Conservation (phyloP, 306 rosid species). For the Alnus glutinosa region DNA sequence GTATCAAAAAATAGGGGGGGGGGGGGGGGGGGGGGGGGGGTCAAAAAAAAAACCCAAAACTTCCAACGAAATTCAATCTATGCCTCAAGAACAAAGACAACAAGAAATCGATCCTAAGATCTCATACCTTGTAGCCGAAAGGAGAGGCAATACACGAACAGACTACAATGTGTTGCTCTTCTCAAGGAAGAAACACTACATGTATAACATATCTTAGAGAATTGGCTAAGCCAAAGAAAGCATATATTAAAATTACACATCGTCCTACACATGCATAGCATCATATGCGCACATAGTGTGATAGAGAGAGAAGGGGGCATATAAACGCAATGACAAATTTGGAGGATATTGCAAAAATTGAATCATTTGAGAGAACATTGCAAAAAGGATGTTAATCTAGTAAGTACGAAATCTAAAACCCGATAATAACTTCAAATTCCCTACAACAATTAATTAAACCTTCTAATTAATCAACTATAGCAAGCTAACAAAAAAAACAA, state of each 20-base stretch:
- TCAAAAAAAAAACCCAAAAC: neutral
- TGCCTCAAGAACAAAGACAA: slow-evolving; percentile 12
- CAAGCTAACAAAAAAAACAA: neutral
- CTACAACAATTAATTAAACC: too few relatives aligned
- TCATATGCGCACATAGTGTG: too few relatives aligned
- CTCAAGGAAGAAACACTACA: neutral
- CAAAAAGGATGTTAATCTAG: too few relatives aligned
- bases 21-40: neutral
- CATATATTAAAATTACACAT: too few relatives aligned
- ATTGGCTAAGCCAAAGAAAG: neutral
- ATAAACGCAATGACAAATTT: too few relatives aligned
- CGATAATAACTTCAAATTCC: too few relatives aligned
- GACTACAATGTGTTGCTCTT: too few relatives aligned
- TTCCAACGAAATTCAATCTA: neutral
- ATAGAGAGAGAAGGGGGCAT: too few relatives aligned
- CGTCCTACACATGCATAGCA: too few relatives aligned
- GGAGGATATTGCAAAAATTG: too few relatives aligned
- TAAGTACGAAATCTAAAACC: too few relatives aligned
- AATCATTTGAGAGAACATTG: too few relatives aligned
- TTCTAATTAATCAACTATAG: neutral
- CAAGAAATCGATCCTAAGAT: slow-evolving; percentile 1
- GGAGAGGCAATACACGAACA: neutral
- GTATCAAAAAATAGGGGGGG: slow-evolving; percentile 23
- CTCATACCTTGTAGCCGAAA: slow-evolving; percentile 6
- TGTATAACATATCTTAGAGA: neutral